A percentile compares a stretch with the other conserved stretches of the same genome.
These are phyloP conservation scores for Prunus dulcis DNA, from an alignment of 306 rosid genomes.

Conservation along the genomic window DNA sequence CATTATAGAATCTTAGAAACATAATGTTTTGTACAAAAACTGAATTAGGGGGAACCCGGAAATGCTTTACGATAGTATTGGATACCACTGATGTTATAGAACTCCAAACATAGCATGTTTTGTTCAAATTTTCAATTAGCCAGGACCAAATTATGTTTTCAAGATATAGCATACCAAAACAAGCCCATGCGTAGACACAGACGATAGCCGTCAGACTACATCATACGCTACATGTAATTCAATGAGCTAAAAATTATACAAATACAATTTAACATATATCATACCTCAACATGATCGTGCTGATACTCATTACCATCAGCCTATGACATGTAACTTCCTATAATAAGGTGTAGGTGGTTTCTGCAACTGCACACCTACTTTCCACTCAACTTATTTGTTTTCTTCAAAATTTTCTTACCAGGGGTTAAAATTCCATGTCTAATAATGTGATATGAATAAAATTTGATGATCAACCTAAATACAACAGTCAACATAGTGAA, in stretches of 20 bases:
- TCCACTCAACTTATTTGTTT: background rate
- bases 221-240: too few relatives aligned
- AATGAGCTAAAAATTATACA: too few relatives aligned
- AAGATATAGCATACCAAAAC: too few relatives aligned
- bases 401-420: background rate
- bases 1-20: background rate
- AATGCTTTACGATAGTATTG: background rate
- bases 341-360: background rate
- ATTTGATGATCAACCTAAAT: background rate
- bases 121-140: too few relatives aligned
- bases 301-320: background rate
- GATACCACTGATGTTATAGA: background rate
- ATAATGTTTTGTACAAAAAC: background rate
- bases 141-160: background rate
- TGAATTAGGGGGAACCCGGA: too few relatives aligned
- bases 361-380: background rate
- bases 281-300: background rate
- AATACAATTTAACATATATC: too few relatives aligned
- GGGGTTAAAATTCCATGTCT: background rate
- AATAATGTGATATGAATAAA: background rate
- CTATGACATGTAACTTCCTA: background rate
- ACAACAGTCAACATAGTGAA: background rate
- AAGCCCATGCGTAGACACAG: too few relatives aligned
- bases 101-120: background rate
- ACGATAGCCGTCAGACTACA: too few relatives aligned